Evolutionary conservation across 352 stramenopile genomes (phyloP), one percentile per base, ranked within the genome.

Genomic region (Phytopythium boreale): DNA sequence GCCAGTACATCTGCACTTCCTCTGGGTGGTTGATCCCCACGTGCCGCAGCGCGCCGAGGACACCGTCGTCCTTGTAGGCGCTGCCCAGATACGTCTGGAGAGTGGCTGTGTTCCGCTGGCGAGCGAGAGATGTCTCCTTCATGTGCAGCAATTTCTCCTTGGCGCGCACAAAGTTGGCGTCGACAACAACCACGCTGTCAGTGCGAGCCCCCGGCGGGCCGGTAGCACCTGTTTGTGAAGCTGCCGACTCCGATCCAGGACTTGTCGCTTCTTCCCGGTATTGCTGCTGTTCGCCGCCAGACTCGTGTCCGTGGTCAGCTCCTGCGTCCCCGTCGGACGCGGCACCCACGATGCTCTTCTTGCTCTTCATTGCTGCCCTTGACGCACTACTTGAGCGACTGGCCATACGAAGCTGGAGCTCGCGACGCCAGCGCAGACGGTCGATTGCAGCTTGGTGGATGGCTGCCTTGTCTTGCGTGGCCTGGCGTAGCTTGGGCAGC

Each of bases 141-240:
- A 92, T 92, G 60, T 90, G 83, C 51, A 90, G 76, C 51, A 91
- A 60, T 61, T 90, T 90, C 47, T 90, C 84, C 60, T 90, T 92
- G 19, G 82, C 74, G 43, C 75, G 82, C 8, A 71, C 65, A 27
- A 92, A 83, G 56, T 84, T 85, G 26, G 67, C 55, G 46, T 88
- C 82, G 36, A 37, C 36, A 4, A 37, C 14, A 14, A 34, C 34
- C n/a, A 37, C 34, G 34, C 15, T 47, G 12, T 47, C 55, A 5
- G 10, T 41, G 5, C 27, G 27, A 20, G 14, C n/a, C 8, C 2
- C n/a, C 14, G 51, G 17, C 10, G 19, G 15, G n/a, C 29, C 29
- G 29, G 29, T 7, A 34, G 29, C 7, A 22, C 2, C 55, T 19
- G n/a, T 22, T 11, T 15, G 29, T 2, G 29, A 26, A 26, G 26